A percentile compares a stretch with the other conserved stretches of the same genome.
Evolutionary conservation across 192 early-diverging fungal species (phyloP).

Genomic region (Gigaspora rosea): DNA sequence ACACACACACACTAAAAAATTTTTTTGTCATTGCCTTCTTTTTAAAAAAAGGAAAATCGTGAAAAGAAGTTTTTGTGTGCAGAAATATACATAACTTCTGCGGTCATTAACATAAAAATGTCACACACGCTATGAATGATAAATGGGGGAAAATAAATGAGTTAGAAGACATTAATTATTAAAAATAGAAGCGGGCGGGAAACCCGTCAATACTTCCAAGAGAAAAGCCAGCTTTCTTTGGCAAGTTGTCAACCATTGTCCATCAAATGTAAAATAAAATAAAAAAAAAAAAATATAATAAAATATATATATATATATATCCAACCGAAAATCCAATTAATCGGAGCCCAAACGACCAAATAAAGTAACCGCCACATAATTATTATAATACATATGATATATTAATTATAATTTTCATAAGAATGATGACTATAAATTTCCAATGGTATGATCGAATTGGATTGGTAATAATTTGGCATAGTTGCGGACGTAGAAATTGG

Average conservation of each 20-base stretch:
- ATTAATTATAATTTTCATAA: background rate
- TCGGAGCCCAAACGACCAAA: background rate
- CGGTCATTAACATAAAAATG: conserved; percentile 7
- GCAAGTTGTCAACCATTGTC: background rate
- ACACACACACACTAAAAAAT: background rate
- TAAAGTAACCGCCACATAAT: background rate
- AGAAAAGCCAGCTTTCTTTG: background rate
- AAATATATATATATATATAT: background rate
- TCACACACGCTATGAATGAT: conserved; percentile 13
- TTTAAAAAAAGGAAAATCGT: conserved; percentile 6
- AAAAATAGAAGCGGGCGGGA: background rate
- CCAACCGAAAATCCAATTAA: background rate
- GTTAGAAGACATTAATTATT: background rate
- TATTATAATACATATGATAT: too few species aligned
- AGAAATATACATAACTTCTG: conserved; percentile 9
- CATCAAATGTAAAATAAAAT: background rate
- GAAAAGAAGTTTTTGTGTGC: background rate
- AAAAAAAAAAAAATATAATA: background rate
- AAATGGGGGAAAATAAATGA: conserved; percentile 4
- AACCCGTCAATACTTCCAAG: background rate
- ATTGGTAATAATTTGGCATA: background rate
- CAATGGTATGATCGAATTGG: background rate
- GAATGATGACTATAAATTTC: background rate
- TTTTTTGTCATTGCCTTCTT: conserved; percentile 6
- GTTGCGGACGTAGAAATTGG: background rate